Evolutionary conservation across 169 alveolate genomes (phyloP).

Genomic region (Plasmodium gonderi): DNA sequence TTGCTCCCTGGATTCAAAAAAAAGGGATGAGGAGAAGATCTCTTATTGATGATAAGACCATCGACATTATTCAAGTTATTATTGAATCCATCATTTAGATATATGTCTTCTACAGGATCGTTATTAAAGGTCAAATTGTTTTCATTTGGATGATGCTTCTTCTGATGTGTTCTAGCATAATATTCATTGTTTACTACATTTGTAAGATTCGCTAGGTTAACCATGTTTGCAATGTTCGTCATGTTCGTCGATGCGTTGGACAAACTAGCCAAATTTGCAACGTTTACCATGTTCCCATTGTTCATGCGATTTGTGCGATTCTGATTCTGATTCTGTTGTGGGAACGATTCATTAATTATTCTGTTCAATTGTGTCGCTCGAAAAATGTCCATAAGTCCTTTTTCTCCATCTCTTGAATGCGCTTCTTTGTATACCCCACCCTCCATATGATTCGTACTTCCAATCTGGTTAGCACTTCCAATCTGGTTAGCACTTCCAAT

Average conservation of each 20-base stretch:
- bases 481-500: not conserved
- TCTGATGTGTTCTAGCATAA: not conserved
- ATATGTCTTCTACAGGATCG: not conserved
- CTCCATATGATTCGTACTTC: not conserved
- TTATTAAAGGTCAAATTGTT: not conserved
- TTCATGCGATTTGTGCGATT: not conserved
- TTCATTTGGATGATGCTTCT: not conserved
- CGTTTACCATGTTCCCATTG: not conserved
- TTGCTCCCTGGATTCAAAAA: not conserved
- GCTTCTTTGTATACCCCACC: not conserved
- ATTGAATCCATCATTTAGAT: not conserved
- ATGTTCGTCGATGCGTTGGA: not conserved
- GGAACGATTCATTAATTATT: not conserved
- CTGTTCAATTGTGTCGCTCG: conserved; percentile 5
- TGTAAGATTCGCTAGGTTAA: not conserved
- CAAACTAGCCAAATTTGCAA: not conserved
- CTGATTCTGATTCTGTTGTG: not conserved
- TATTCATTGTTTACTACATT: not conserved
- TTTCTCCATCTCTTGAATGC: conserved; percentile 40
- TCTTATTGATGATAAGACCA: not conserved
- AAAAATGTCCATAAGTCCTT: conserved; percentile 42
- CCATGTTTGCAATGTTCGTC: not conserved
- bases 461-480: not conserved
- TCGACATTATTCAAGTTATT: not conserved
- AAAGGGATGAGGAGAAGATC: not conserved